phyloP scores from a whole-genome alignment of 106 monocot species.

The Agapanthus africanus region DNA sequence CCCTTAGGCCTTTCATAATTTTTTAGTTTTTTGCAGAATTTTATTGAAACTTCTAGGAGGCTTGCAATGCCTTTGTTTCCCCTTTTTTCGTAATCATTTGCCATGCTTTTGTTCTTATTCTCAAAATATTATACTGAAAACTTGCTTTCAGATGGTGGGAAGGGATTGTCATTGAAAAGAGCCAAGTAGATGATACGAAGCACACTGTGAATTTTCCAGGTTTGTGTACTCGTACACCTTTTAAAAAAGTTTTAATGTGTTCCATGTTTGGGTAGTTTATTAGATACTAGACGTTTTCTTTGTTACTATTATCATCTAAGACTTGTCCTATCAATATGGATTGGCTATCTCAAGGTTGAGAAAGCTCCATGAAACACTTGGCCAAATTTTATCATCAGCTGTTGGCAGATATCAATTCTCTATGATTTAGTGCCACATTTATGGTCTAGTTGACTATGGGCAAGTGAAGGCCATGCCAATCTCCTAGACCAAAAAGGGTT shows the following conservation, averaged over 20 bases:
- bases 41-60: background rate
- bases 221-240: constrained; percentile 16
- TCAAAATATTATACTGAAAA: background rate
- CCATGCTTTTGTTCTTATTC: background rate
- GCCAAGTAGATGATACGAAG: constrained; percentile 63
- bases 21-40: background rate
- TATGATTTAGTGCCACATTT: background rate
- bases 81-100: background rate
- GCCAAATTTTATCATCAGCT: background rate
- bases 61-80: background rate
- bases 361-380: background rate
- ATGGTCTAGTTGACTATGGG: background rate
- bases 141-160: constrained; percentile 74
- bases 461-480: background rate
- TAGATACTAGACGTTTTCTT: background rate
- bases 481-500: background rate
- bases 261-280: background rate
- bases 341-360: background rate
- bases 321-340: background rate
- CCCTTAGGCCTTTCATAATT: background rate
- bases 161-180: constrained; percentile 68
- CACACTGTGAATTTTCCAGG: constrained; percentile 81
- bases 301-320: background rate
- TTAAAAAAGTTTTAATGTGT: background rate
- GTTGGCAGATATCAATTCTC: background rate